These are phyloP conservation scores for Kitagawia praeruptora DNA, from an alignment of 129 eudicot genomes.

Conservation along the genomic window DNA sequence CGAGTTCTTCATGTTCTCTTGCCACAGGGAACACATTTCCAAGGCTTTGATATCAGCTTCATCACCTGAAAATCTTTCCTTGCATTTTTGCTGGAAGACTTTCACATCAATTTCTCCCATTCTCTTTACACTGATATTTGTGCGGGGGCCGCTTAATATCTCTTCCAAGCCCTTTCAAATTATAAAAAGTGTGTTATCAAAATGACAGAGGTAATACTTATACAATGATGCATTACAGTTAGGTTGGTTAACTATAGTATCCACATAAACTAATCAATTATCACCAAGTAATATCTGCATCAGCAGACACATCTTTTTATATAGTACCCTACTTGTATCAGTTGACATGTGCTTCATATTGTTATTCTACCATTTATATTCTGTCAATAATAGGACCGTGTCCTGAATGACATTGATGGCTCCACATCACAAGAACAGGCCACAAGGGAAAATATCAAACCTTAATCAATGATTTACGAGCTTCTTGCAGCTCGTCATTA, in stretches of 20 bases:
- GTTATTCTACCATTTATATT: background rate
- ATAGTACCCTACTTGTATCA: background rate
- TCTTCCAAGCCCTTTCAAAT: background rate
- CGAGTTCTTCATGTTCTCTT: constrained; percentile 1
- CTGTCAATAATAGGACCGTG: background rate
- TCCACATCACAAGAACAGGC: background rate
- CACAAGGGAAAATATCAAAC: background rate
- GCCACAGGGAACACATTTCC: constrained; percentile 8
- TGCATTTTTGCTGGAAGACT: constrained; percentile 6
- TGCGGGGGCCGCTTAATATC: background rate
- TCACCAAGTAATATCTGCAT: background rate
- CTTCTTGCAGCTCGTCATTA: constrained; percentile 12
- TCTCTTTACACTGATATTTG: constrained; percentile 2
- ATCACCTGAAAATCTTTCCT: constrained; percentile 2
- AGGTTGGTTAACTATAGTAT: background rate
- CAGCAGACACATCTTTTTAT: background rate
- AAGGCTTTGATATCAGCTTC: constrained; percentile 2
- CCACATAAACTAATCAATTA: background rate
- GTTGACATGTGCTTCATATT: background rate
- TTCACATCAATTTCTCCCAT: constrained; percentile 8
- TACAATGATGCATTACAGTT: background rate
- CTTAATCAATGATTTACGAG: constrained; percentile 4
- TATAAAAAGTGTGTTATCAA: background rate
- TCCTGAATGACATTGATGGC: background rate
- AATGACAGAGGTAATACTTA: background rate